These are phyloP conservation scores for Cytauxzoon felis DNA, from an alignment of 169 alveolate genomes.

Conservation along the genomic window DNA sequence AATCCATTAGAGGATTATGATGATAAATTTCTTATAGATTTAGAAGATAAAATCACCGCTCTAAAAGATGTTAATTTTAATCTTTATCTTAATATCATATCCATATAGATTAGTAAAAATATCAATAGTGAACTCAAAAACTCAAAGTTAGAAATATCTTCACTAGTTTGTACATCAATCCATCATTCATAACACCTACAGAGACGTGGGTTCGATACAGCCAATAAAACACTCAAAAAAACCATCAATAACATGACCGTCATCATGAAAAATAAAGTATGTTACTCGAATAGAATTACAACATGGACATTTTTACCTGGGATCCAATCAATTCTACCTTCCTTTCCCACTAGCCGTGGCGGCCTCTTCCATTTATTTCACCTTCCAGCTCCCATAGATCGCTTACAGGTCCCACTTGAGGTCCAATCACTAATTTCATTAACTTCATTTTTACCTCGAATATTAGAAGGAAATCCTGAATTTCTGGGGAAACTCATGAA, in stretches of 20 bases:
- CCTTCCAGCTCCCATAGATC: no score
- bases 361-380: no score
- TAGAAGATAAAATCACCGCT: constrained; percentile 50
- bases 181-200: neutral
- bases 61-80: constrained; percentile 41
- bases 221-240: constrained; percentile 29
- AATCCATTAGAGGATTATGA: constrained; percentile 5
- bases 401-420: no score
- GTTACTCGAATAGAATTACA: neutral
- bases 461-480: no score
- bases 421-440: no score
- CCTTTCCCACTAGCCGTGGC: no score
- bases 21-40: constrained; percentile 49
- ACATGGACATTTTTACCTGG: neutral
- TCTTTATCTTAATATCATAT: neutral
- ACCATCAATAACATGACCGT: constrained; percentile 45
- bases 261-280: constrained; percentile 27
- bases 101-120: constrained; percentile 50
- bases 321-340: no score
- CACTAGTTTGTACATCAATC: constrained; percentile 17
- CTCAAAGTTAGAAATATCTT: constrained; percentile 23
- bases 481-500: no score
- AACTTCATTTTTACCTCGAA: no score
- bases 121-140: constrained; percentile 43
- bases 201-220: constrained; percentile 56